A percentile compares a stretch with the other conserved stretches of the same genome.
Conservation (phyloP, 176 grass and related monocot species). For the Panicum miliaceum region DNA sequence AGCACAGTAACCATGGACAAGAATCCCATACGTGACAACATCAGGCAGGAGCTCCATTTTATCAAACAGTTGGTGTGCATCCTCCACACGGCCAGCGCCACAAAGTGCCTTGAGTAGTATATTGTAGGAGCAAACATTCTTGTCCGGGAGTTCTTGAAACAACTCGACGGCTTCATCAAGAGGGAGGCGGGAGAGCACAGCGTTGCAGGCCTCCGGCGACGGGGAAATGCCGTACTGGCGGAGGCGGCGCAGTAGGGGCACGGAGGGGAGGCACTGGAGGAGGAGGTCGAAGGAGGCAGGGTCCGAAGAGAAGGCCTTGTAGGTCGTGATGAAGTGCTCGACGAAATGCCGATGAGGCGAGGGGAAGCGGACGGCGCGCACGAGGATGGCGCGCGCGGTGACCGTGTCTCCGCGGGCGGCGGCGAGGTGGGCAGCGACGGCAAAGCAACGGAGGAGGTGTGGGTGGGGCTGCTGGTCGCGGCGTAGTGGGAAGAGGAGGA, state of each 20-base stretch:
- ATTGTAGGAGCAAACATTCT: slow-evolving; percentile 78
- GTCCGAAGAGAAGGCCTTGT: slow-evolving; percentile 83
- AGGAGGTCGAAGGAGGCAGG: slow-evolving; percentile 83
- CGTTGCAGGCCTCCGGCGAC: slow-evolving; percentile 67
- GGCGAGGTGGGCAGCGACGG: slow-evolving; percentile 59
- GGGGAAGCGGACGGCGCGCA: slow-evolving; percentile 48
- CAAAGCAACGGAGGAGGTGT: slow-evolving; percentile 53
- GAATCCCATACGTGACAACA: slow-evolving; percentile 77
- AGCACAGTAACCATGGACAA: slow-evolving; percentile 72
- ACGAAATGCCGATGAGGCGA: slow-evolving; percentile 68
- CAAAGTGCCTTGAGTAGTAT: slow-evolving; percentile 70
- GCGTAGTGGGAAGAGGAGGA: slow-evolving; percentile 50
- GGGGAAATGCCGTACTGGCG: slow-evolving; percentile 69
- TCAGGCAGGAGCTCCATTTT: slow-evolving; percentile 56
- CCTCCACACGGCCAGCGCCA: slow-evolving; percentile 38
- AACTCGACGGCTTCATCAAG: slow-evolving; percentile 55
- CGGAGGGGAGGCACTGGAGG: slow-evolving; percentile 61
- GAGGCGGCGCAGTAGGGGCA: slow-evolving; percentile 61
- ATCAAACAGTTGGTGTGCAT: slow-evolving; percentile 61
- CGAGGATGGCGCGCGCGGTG: slow-evolving; percentile 47
- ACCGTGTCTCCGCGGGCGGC: slow-evolving; percentile 48
- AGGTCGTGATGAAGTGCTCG: slow-evolving; percentile 73
- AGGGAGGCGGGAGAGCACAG: slow-evolving; percentile 62
- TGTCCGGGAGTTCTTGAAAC: slow-evolving; percentile 57
- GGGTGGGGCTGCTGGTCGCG: slow-evolving; percentile 49